Percentiles rank a stretch among this genome's conserved stretches.
Evolutionary conservation across 73 alveolate species (phyloP).

Genomic region (Paramecium primaurelia): DNA sequence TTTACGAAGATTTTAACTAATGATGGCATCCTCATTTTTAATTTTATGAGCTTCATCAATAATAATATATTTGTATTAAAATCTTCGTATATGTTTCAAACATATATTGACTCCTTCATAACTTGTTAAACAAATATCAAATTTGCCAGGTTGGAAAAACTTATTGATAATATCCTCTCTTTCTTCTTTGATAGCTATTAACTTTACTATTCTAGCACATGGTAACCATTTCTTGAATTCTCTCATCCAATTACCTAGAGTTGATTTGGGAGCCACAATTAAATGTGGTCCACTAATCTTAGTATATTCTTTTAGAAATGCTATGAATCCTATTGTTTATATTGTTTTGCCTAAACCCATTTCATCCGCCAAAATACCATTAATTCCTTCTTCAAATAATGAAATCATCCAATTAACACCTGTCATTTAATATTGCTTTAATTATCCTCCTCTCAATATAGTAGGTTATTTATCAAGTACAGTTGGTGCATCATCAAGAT

Average conservation of each 20-base stretch:
- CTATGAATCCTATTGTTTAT: slow-evolving; percentile 73
- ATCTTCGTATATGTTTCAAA: slow-evolving; percentile 77
- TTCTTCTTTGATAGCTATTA: slow-evolving; percentile 87
- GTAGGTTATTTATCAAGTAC: slow-evolving; percentile 26
- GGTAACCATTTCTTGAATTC: slow-evolving; percentile 97
- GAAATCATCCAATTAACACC: slow-evolving; percentile 97
- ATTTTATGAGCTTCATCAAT: slow-evolving; percentile 98
- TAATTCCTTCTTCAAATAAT: slow-evolving; percentile 82
- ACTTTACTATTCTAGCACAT: slow-evolving; percentile 78
- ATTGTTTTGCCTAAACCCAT: slow-evolving; percentile 94
- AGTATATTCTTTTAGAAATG: slow-evolving; percentile 71
- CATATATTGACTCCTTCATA: slow-evolving; percentile 97
- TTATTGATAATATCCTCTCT: slow-evolving; percentile 89
- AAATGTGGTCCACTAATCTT: slow-evolving; percentile 75
- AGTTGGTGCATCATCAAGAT: slow-evolving; percentile 55
- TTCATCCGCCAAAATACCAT: slow-evolving; percentile 91
- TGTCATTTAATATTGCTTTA: slow-evolving; percentile 86
- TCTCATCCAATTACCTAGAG: slow-evolving; percentile 95
- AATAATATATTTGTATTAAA: slow-evolving; percentile 90
- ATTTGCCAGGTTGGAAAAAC: slow-evolving; percentile 81
- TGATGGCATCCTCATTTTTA: slow-evolving; percentile 84
- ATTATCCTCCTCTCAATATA: slow-evolving; percentile 53
- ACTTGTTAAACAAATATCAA: slow-evolving; percentile 94
- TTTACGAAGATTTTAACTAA: slow-evolving; percentile 30
- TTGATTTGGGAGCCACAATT: slow-evolving; percentile 94